Evolutionary conservation across 2,329 filamentous ascomycete genomes (phyloP), one percentile per base, ranked within the genome.

Genomic region (Chaetomium sp.): DNA sequence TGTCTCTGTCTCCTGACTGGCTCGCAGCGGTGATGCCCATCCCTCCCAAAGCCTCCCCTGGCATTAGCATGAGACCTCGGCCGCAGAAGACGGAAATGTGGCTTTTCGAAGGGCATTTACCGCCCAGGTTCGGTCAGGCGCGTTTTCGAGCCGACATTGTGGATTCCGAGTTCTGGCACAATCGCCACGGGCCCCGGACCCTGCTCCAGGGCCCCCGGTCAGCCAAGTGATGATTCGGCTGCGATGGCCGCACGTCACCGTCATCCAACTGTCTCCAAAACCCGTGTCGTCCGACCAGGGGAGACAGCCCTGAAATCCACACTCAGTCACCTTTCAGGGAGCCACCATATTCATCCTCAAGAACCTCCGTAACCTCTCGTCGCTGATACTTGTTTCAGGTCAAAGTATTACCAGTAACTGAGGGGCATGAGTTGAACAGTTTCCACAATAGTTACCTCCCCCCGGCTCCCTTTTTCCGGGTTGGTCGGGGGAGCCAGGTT

Each of bases 161-260:
- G 57, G 47, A 42, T 60, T 31, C 47, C 31, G 29, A 50, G 19
- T 10, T 31, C 29, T 9, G 27, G 29, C 57, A 12, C 45, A 51
- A n/a, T 8, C 27, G 2, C 13, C 6, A 38, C 4, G 47, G 47
- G 9, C 47, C 57, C 57, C 9, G 16, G 55, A 27, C 55, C 33
- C 35, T 57, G 53, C 21, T 4, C n/a, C 16, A 42, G 38, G 16
- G 29, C 10, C 13, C 50, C 50, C 25, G 9, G 50, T 16, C 50
- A 5, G 49, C 23, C 55, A 13, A 57, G 56, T 47, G 57, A 58
- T 42, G 56, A 50, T 50, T 33, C 42, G 56, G 57, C 45, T 49
- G 25, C 42, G 42, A 47, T 19, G 45, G 57, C 57, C 57, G 45
- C 42, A 59, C 57, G 45, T 35, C 57, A 59, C 45, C 57, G 12